These are phyloP conservation scores for Yarrowia alimentaria DNA, from an alignment of 805 yeast species.

Conservation along the genomic window DNA sequence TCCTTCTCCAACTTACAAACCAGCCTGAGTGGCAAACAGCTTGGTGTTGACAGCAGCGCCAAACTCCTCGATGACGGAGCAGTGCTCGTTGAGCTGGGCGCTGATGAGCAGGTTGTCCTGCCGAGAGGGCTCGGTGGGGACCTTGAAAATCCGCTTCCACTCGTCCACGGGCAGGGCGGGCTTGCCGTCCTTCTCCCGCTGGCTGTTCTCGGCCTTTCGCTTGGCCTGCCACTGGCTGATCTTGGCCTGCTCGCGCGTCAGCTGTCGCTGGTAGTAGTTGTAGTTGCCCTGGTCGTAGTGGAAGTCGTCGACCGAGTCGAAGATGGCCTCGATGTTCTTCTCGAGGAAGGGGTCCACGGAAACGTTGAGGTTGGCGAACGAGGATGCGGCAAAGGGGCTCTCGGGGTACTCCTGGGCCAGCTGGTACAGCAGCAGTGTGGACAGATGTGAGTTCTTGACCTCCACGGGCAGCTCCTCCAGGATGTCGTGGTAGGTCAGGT, in stretches of 20 bases:
- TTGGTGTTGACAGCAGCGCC: conserved; percentile 66
- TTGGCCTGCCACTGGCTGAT: conserved; percentile 73
- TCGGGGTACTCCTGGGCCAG: conserved; percentile 28
- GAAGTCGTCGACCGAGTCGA: conserved; percentile 69
- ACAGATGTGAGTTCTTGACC: conserved; percentile 66
- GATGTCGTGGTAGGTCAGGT: conserved; percentile 61
- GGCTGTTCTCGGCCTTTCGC: conserved; percentile 62
- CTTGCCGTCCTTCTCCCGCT: conserved; percentile 58
- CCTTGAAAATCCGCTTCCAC: conserved; percentile 63
- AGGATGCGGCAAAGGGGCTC: conserved; percentile 29
- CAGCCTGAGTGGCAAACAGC: conserved; percentile 47
- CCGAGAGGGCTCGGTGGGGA: conserved; percentile 73
- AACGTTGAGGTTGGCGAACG: conserved; percentile 44
- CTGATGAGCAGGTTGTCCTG: conserved; percentile 67
- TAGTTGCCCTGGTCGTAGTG: conserved; percentile 76
- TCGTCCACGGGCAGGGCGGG: conserved; percentile 50
- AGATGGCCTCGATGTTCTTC: conserved; percentile 56
- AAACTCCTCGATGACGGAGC: conserved; percentile 67
- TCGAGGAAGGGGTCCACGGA: conserved; percentile 45
- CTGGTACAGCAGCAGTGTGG: conserved; percentile 51
- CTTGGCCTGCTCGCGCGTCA: conserved; percentile 66
- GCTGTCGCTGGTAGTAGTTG: conserved; percentile 77
- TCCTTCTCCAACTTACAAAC: neutral
- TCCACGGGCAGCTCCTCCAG: conserved; percentile 69
- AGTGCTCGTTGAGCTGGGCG: conserved; percentile 66